Evolutionary conservation across 2,329 filamentous ascomycete genomes (phyloP), one percentile per base, ranked within the genome.

Genomic region (Aureobasidium lini): DNA sequence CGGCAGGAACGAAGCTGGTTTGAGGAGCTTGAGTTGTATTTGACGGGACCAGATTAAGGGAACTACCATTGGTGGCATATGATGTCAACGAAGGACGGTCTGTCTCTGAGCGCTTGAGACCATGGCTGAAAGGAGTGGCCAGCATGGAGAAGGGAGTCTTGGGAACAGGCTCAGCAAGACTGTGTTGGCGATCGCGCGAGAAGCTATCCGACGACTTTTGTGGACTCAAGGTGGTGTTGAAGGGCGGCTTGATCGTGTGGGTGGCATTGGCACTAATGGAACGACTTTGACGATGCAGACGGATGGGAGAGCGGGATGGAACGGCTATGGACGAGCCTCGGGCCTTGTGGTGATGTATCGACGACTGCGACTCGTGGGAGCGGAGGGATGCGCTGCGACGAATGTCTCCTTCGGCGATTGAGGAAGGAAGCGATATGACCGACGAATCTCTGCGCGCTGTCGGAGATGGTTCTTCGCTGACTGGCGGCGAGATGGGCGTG

Each of bases 1-100:
- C 75, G 61, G 78, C 75, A 8, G 83, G 81, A 82, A 64, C 79
- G 75, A 50, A 15, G 36, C 11, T 40, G 13, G 54, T 40, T 13
- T 44, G 31, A n/a, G 48, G 48, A 5, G 11, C 3, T 54, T 34
- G 52, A 8, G 49, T 13, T 3, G 50, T 43, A 29, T 43, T 54
- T 29, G 50, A 32, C 2, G 50, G 39, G 8, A 54, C 32, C 40
- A 57, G 10, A 31, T 36, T 57, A 16, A 46, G n/a, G 13, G 42
- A 44, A 31, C 46, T 59, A 42, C 10, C 23, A n/a, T 44, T 54
- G 32, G 58, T 44, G 40, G 39, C 47, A 34, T 54, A 32, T 10
- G 48, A 53, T 1, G 8, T 6, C 13, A 54, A 32, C 13, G 58
- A 37, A 2, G 58, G 58, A 31, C 58, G 58, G 3, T 60, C 58